Base-by-base conservation (phyloP, 352 stramenopile species). In the Globisporangium carolinianum region DNA sequence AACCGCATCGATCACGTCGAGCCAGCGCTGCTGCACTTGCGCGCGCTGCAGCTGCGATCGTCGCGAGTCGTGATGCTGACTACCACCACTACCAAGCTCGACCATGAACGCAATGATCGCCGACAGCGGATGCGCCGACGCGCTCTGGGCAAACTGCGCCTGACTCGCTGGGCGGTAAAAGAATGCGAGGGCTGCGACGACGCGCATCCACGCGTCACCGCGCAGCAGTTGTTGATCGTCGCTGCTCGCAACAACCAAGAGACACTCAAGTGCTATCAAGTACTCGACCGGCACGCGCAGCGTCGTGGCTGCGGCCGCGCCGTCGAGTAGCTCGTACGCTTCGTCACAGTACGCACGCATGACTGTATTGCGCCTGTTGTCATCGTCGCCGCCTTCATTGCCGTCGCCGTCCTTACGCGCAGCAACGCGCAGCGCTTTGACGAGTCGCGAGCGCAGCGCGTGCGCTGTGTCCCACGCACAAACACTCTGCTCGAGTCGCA, bases 91-190 rank as follows among this genome's bases (percentile, higher is more conserved):
- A 6, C 43, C 51, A 14, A 63, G 17, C 8, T 55, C n/a, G 17
- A 54, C 60, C 18, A 66, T 71, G 36, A 73, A 79, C 39, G 86
- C 74, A 17, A 87, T 68, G 18, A 86, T 71, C 3, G 78, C 72
- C 51, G 74, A 83, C 0, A 84, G 59, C 3, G 80, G 78, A 54
- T 88, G 72, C 12, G 69, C 76, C 17, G 77, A 88, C 6, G 70
- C 78, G 11, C 58, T 69, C 35, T 81, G 73, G 6, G 58, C 55
- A 37, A 88, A 76, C 58, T 84, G 74, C 2, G 72, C 78, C 43
- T 70, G 60, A 38, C 87, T 89, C 1, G 82, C 69, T 14, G 75
- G 70, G 15, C 84, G 76, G 55, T 89, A 91, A 50, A 91, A 89
- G 59, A 90, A 80, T 3, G 67, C 63, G 38, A 94, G 62, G 67